A percentile compares a stretch with the other conserved stretches of the same genome.
Evolutionary conservation across 352 stramenopile genomes (phyloP).

Genomic region (Globisporangium viniferum): DNA sequence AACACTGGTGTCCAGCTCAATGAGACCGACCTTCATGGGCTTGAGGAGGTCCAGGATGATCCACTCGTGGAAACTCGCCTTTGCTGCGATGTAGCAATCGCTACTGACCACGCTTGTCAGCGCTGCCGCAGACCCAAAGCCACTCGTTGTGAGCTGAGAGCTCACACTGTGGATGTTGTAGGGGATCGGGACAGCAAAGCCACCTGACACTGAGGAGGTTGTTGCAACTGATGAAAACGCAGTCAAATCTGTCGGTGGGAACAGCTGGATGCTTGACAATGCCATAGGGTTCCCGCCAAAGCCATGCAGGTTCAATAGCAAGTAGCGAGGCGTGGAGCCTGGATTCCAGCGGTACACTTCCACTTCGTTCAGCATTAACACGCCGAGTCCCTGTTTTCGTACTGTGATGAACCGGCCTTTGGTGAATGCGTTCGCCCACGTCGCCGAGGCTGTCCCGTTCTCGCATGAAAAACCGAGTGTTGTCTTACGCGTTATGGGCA

Average conservation of each 20-base stretch:
- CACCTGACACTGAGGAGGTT: slow-evolving; percentile 7
- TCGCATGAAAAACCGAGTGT: slow-evolving; percentile 54
- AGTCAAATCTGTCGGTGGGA: slow-evolving; percentile 32
- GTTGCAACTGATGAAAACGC: slow-evolving; percentile 4
- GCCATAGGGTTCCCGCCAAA: slow-evolving; percentile 32
- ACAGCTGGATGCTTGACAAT: slow-evolving; percentile 44
- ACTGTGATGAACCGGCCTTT: slow-evolving; percentile 53
- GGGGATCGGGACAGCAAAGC: slow-evolving; percentile 30
- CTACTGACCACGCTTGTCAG: slow-evolving; percentile 23
- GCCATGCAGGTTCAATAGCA: slow-evolving; percentile 52
- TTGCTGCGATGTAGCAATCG: slow-evolving; percentile 43
- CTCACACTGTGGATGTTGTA: slow-evolving; percentile 68
- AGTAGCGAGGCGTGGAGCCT: slow-evolving; percentile 33
- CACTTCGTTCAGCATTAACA: slow-evolving; percentile 73
- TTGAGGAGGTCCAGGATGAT: slow-evolving; percentile 50
- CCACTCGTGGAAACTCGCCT: slow-evolving; percentile 59
- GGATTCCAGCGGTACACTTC: slow-evolving; percentile 64
- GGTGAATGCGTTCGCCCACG: slow-evolving; percentile 37
- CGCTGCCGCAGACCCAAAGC: slow-evolving; percentile 34
- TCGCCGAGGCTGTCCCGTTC: slow-evolving; percentile 27
- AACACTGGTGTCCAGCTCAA: slow-evolving; percentile 49
- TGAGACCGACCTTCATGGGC: slow-evolving; percentile 39
- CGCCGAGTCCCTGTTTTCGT: slow-evolving; percentile 23
- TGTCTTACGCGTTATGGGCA: slow-evolving; percentile 18
- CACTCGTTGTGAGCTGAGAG: slow-evolving; percentile 35